These are phyloP conservation scores for Clavulina sp. DNA, from an alignment of 768 basidiomycete species.

Conservation along the genomic window DNA sequence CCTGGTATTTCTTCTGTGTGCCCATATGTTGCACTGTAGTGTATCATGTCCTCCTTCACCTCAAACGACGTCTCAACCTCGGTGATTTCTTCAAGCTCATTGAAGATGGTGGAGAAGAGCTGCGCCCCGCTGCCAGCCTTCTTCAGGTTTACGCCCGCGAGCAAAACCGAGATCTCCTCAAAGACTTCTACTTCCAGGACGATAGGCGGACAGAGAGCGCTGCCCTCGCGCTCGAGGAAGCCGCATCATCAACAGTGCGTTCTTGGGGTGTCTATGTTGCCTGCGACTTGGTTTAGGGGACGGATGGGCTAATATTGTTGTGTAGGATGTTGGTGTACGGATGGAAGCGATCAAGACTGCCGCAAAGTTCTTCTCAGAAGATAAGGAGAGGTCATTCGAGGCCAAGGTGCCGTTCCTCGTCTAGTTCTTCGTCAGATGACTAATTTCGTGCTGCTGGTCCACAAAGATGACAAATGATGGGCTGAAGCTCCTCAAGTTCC, in stretches of 20 bases:
- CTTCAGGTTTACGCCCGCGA: constrained; percentile 83
- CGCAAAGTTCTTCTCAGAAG: constrained; percentile 87
- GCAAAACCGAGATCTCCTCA: constrained; percentile 77
- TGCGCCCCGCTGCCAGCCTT: constrained; percentile 58
- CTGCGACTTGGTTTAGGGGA: neutral
- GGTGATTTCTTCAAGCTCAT: constrained; percentile 90
- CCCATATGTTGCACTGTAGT: constrained; percentile 29
- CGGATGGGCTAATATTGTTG: neutral
- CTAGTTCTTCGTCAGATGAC: neutral
- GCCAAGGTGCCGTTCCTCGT: constrained; percentile 44
- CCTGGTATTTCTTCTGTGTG: neutral
- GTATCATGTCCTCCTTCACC: constrained; percentile 79
- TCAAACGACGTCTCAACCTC: constrained; percentile 65
- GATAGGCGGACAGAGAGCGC: constrained; percentile 90
- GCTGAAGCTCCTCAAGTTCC: constrained; percentile 51
- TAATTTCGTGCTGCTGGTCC: neutral
- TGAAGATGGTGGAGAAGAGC: constrained; percentile 67
- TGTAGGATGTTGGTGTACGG: constrained; percentile 54
- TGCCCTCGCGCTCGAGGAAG: constrained; percentile 72
- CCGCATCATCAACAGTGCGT: constrained; percentile 43
- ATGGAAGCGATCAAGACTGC: constrained; percentile 60
- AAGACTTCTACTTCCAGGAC: constrained; percentile 96
- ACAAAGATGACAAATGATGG: constrained; percentile 86
- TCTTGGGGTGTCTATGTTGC: neutral
- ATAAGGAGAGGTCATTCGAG: constrained; percentile 82